Evolutionary conservation across 805 yeast species (phyloP), one percentile per base, ranked within the genome.

Genomic region (Hanseniaspora thailandica): DNA sequence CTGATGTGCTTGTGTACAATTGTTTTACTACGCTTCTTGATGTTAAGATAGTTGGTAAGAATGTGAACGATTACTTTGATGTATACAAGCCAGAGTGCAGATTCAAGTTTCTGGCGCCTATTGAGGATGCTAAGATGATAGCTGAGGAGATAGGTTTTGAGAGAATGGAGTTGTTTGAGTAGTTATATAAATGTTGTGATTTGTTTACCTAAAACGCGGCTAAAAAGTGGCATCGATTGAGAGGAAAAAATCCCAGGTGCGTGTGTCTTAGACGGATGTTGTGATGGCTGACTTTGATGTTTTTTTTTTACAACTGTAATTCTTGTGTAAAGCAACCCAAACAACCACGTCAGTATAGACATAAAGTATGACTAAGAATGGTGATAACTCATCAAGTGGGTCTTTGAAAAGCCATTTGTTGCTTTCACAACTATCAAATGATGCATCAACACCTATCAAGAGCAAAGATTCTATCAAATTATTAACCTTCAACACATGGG

Each of bases 401-500:
- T 41, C 45, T 15, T n/a, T 23, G 6, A 41, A 41, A 17, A 41
- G n/a, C 15, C 30, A 41, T 10, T 17, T 41, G 15, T 22, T 35
- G 15, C 17, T 35, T 7, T 31, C 35, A 19, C 36, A 44, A 31
- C 5, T 31, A 7, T 30, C 40, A 20, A 23, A 35, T 26, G 33
- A 45, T n/a, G 12, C 25, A 19, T 4, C 31, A 38, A 15, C 40
- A 20, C n/a, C 35, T 28, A 25, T 26, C 12, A 38, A 20, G 15
- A 30, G 38, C 45, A 44, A 26, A 12, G 40, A 41, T 10, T 17
- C 47, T n/a, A 34, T 49, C 4, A 76, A 70, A 57, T 69, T 85
- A 35, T 70, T 85, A 26, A 84, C 93, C 0, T 77, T 82, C 63
- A 85, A 85, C 64, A 79, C 84, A 1, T 87, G 96, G 97, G 98